Evolutionary conservation across 140 eudicot genomes (phyloP).

Genomic region (Senecio squalidus): DNA sequence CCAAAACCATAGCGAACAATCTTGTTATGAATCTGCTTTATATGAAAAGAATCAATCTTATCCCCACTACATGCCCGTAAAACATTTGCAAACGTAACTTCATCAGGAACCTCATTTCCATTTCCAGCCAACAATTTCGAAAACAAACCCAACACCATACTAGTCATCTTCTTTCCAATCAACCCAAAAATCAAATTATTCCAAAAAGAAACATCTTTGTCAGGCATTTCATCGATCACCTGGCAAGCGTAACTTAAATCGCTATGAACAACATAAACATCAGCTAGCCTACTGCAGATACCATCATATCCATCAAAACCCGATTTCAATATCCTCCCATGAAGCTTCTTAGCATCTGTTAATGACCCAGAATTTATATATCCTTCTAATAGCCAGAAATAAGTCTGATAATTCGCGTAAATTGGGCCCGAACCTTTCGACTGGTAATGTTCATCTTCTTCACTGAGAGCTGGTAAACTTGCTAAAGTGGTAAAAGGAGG

Average conservation of each 20-base stretch:
- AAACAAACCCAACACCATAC: conserved; percentile 34
- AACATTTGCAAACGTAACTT: conserved; percentile 41
- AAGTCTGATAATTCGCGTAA: conserved; percentile 48
- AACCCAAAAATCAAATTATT: conserved; percentile 39
- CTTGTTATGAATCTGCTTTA: conserved; percentile 60
- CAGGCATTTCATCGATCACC: conserved; percentile 49
- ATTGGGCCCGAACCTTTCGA: conserved; percentile 20
- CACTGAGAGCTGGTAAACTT: conserved; percentile 20
- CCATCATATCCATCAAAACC: conserved; percentile 45
- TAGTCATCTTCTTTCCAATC: conserved; percentile 28
- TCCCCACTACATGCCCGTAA: conserved; percentile 42
- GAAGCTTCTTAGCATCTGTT: conserved; percentile 45
- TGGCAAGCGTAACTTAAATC: conserved; percentile 43
- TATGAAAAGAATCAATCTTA: conserved; percentile 19
- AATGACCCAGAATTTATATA: conserved; percentile 49
- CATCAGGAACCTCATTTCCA: conserved; percentile 40
- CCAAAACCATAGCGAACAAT: conserved; percentile 52
- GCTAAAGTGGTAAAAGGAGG: conserved; percentile 24
- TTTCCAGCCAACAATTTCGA: conserved; percentile 33
- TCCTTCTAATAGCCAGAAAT: conserved; percentile 59
- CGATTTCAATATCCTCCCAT: conserved; percentile 51
- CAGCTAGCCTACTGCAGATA: conserved; percentile 39
- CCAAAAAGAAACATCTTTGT: conserved; percentile 42
- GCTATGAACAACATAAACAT: conserved; percentile 37
- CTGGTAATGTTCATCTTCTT: conserved; percentile 14